Conservation (phyloP, 2,329 filamentous ascomycete genomes). For the Aspergillus sp. region DNA sequence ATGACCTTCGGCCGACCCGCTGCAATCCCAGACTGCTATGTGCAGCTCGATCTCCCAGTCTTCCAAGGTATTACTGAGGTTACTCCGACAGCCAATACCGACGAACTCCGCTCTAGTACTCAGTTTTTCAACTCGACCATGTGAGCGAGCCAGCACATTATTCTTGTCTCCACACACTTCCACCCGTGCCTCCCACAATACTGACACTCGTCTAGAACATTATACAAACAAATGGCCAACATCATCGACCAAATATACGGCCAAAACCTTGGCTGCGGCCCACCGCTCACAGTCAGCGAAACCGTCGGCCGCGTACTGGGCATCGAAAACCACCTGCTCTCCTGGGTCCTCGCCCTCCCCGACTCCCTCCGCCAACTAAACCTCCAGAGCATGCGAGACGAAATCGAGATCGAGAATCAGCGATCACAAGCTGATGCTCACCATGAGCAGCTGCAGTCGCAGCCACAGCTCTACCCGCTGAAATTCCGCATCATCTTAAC, state of each 20-base stretch:
- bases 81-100: too few species aligned
- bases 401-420: neutral
- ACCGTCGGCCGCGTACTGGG: slow-evolving; percentile 37
- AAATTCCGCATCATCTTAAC: slow-evolving; percentile 45
- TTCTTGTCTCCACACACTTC: too few species aligned
- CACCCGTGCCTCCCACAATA: too few species aligned
- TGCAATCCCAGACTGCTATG: slow-evolving; percentile 47
- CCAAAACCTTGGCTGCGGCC: slow-evolving; percentile 44
- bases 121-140: slow-evolving; percentile 21
- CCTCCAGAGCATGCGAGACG: neutral
- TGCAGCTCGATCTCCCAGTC: slow-evolving; percentile 40
- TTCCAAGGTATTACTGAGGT: neutral
- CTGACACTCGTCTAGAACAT: slow-evolving; percentile 16
- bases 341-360: slow-evolving; percentile 18
- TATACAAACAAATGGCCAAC: neutral
- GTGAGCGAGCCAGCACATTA: slow-evolving; percentile 7
- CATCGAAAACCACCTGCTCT: slow-evolving; percentile 17
- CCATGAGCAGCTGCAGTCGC: too few species aligned
- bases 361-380: neutral
- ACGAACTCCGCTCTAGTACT: too few species aligned
- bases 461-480: neutral
- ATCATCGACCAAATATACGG: slow-evolving; percentile 46
- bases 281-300: slow-evolving; percentile 22
- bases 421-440: too few species aligned
- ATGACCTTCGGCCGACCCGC: slow-evolving; percentile 54